phyloP scores from a whole-genome alignment of 2,329 filamentous ascomycete species.

The Myriosclerotinia scirpicola region DNA sequence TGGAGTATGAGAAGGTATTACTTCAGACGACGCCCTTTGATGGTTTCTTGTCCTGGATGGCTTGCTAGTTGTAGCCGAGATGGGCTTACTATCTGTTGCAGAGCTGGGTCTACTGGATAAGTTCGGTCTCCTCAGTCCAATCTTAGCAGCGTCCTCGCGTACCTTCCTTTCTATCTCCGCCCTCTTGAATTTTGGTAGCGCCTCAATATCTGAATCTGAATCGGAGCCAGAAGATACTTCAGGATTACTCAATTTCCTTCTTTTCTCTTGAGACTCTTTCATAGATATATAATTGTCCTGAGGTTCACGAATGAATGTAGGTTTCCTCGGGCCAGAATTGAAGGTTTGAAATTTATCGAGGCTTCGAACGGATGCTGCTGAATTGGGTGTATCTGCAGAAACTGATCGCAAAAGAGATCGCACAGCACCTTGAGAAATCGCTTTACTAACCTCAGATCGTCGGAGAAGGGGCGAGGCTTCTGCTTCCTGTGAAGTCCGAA shows the following conservation, averaged over 20 bases:
- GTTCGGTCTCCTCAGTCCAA: not conserved
- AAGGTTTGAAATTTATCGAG: slow-evolving; percentile 28
- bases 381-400: slow-evolving; percentile 21
- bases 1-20: not conserved
- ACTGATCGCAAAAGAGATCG: slow-evolving; percentile 26
- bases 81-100: not conserved
- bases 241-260: slow-evolving; percentile 22
- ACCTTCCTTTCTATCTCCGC: not conserved
- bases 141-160: not conserved
- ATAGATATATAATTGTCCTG: slow-evolving; percentile 34
- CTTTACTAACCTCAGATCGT: slow-evolving; percentile 6
- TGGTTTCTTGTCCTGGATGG: not conserved
- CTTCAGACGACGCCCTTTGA: not conserved
- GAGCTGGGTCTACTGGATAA: not conserved
- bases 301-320: slow-evolving; percentile 28
- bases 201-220: slow-evolving; percentile 34
- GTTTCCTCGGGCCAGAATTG: slow-evolving; percentile 22
- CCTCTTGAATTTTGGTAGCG: slow-evolving; percentile 8
- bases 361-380: slow-evolving; percentile 8
- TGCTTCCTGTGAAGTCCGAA: slow-evolving; percentile 30
- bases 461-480: slow-evolving; percentile 32
- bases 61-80: not conserved
- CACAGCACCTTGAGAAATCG: slow-evolving; percentile 28
- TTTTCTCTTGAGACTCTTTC: slow-evolving; percentile 38
- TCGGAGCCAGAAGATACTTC: slow-evolving; percentile 21